Conservation (phyloP, 768 basidiomycete species). For the Pleurotus pulmonarius region DNA sequence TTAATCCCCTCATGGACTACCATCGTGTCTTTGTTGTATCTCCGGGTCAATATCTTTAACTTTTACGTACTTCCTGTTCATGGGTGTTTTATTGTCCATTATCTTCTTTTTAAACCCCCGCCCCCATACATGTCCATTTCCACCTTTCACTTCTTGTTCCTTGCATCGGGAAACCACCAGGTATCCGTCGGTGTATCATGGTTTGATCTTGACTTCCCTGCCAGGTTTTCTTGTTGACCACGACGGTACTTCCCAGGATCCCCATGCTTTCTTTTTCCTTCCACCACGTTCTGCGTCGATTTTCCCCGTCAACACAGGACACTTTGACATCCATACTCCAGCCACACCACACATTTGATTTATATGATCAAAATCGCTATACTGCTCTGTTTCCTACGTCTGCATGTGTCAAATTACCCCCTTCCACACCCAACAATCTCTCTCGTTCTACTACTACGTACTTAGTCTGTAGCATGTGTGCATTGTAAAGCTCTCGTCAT, state of each 20-base stretch:
- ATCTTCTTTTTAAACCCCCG: conserved; percentile 3
- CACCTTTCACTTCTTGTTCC: not conserved
- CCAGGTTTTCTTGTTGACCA: not conserved
- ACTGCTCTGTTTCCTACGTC: conserved; percentile 8
- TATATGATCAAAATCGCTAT: conserved; percentile 12
- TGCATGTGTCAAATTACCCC: conserved; percentile 16
- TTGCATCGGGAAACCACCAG: not conserved
- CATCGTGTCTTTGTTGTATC: conserved; percentile 1
- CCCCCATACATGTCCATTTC: conserved; percentile 6
- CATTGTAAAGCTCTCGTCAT: conserved; percentile 21
- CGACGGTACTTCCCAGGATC: not conserved
- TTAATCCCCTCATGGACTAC: conserved; percentile 3
- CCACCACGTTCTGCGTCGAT: conserved; percentile 11
- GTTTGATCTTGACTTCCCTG: not conserved
- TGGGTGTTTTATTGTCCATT: conserved; percentile 5
- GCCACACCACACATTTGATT: conserved; percentile 1
- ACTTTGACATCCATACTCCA: not conserved
- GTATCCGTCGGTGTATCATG: conserved; percentile 6
- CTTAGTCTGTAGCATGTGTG: conserved; percentile 24
- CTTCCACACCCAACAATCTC: conserved; percentile 17
- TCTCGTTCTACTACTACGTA: conserved; percentile 14
- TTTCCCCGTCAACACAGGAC: no score
- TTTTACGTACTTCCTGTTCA: conserved; percentile 3
- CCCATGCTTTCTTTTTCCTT: conserved; percentile 11
- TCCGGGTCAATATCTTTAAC: conserved; percentile 6